Base-by-base conservation (phyloP, 768 basidiomycete species). In the Lactarius akahatsu region DNA sequence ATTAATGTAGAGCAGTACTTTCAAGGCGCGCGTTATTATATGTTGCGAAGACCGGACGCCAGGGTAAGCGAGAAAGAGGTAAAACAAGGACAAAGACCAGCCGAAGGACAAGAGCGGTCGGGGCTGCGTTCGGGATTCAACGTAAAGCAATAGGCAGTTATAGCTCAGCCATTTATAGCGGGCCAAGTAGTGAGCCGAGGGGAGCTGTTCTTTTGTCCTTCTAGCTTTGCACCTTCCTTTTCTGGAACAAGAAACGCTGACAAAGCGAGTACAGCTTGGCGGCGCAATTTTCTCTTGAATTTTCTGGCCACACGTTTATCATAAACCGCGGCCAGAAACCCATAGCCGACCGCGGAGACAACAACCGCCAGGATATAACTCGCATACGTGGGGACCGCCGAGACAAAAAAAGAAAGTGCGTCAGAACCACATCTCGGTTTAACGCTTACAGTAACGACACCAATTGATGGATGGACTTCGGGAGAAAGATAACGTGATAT, bases 161-260 rank as follows among this genome's bases (percentile, higher is more conserved):
- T n/a, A 47, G 4, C 43, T 15, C 34, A 36, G 23, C 52, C n/a
- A 59, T 26, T n/a, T 13, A 38, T 32, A 18, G 23, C n/a, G 16
- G 50, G 23, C 38, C 8, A 30, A n/a, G 40, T 26, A 26, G 13
- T 28, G 50, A 52, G 50, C 50, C 26, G 56, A n/a, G 10, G 62
- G 66, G 2, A 47, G 45, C 20, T n/a, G 16, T 59, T 54, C 54
- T 40, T 52, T 68, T 68, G 69, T 62, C 54, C 58, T 50, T 36
- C 18, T 3, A 30, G 18, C 26, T 34, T 30, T 11, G 23, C 20
- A 30, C 36, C 20, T 58, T 40, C 41, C 67, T 36, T 62, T 64
- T 61, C 41, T 18, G 50, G 59, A 50, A 69, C 59, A 68, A 63
- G 54, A 34, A 6, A 8, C 4, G 47, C 61, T 69, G 65, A 69